These are phyloP conservation scores for Artemisia tridentata DNA, from an alignment of 129 eudicot genomes.

Conservation along the genomic window DNA sequence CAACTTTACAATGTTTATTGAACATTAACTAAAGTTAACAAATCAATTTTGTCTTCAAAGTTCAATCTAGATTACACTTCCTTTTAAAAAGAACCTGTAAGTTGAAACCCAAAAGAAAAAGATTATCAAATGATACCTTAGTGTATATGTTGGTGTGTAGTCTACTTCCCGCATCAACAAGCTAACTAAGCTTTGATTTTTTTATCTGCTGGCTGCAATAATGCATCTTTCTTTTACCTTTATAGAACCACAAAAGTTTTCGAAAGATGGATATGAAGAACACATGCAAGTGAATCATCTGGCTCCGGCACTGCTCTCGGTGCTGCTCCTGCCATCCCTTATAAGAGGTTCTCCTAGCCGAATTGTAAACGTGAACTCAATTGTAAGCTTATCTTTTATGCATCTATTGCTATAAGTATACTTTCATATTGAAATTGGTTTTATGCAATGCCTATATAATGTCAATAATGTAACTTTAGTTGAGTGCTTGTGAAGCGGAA, in stretches of 20 bases:
- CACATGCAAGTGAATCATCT: slow-evolving; percentile 99
- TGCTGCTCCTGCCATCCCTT: slow-evolving; percentile 86
- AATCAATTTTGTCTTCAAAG: slow-evolving; percentile 4
- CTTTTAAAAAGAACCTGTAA: no score
- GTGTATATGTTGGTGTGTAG: no score
- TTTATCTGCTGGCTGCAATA: slow-evolving; percentile 17
- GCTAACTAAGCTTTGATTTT: background rate
- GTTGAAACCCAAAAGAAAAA: no score
- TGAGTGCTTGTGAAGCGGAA: background rate
- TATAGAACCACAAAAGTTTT: slow-evolving; percentile 85
- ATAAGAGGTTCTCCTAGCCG: slow-evolving; percentile 97
- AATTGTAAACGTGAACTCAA: slow-evolving; percentile 81
- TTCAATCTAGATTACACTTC: background rate
- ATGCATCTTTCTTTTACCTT: background rate
- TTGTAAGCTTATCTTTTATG: slow-evolving; percentile 52
- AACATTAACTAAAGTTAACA: background rate
- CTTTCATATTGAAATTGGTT: background rate
- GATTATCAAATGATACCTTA: no score
- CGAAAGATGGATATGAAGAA: slow-evolving; percentile 84
- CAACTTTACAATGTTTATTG: background rate
- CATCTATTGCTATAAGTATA: background rate
- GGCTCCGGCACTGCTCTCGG: slow-evolving; percentile 88
- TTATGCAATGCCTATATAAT: background rate
- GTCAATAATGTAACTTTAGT: background rate
- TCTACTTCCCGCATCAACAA: no score